These are phyloP conservation scores for Verbascum thapsus DNA, from an alignment of 257 asterid species.

Conservation along the genomic window DNA sequence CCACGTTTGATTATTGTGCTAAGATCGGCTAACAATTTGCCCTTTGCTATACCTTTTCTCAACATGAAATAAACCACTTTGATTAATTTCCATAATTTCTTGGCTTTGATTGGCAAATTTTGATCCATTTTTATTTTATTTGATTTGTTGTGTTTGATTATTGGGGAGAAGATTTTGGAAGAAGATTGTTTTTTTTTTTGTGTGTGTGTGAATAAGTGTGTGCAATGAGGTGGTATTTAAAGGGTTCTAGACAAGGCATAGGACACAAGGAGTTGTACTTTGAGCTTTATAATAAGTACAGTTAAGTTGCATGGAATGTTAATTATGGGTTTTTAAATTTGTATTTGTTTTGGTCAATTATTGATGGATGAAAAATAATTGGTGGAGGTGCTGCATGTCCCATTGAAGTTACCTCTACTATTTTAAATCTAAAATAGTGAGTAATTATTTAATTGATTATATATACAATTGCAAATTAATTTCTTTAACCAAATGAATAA, in stretches of 20 bases:
- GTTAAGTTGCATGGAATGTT: slow-evolving; percentile 35
- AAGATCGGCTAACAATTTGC: slow-evolving; percentile 59
- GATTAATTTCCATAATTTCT: slow-evolving; percentile 66
- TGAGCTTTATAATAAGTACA: slow-evolving; percentile 26
- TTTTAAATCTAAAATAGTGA: too few species aligned
- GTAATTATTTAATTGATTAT: too few species aligned
- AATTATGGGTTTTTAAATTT: not conserved
- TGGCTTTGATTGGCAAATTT: slow-evolving; percentile 61
- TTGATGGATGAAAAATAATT: slow-evolving; percentile 24
- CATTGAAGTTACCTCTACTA: not conserved
- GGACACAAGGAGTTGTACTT: slow-evolving; percentile 38
- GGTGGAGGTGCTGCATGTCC: not conserved
- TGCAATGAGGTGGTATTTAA: slow-evolving; percentile 40
- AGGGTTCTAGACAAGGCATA: slow-evolving; percentile 20
- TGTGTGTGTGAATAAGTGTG: slow-evolving; percentile 27
- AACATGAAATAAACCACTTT: slow-evolving; percentile 62
- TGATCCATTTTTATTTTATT: slow-evolving; percentile 59
- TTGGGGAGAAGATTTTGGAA: slow-evolving; percentile 3
- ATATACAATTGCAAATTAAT: too few species aligned
- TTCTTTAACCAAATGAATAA: too few species aligned
- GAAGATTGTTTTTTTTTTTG: slow-evolving; percentile 30
- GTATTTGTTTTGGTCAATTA: slow-evolving; percentile 36
- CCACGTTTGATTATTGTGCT: slow-evolving; percentile 64
- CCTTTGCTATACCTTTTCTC: slow-evolving; percentile 66
- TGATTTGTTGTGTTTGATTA: not conserved